These are phyloP conservation scores for Aureobasidium uvarum DNA, from an alignment of 2,329 filamentous ascomycete genomes.

Conservation along the genomic window DNA sequence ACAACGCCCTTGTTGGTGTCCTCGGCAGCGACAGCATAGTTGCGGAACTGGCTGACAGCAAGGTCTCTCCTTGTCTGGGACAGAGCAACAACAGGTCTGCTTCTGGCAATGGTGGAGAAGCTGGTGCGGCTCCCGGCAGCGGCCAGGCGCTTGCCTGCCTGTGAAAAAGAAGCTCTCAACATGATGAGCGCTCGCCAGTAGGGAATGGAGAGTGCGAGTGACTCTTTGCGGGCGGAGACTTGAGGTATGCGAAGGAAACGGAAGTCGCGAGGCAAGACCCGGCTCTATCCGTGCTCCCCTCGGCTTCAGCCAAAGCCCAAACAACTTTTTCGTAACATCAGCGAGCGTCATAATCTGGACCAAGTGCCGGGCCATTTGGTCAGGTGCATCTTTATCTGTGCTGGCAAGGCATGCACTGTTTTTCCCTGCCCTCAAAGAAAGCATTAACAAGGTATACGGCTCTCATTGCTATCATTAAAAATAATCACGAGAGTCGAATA, in stretches of 20 bases:
- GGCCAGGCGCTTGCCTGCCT: slow-evolving; percentile 64
- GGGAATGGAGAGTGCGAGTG: slow-evolving; percentile 7
- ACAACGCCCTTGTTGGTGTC: slow-evolving; percentile 62
- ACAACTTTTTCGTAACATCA: slow-evolving; percentile 14
- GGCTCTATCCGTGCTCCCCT: slow-evolving; percentile 1
- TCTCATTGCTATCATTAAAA: neutral
- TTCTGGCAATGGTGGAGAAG: slow-evolving; percentile 44
- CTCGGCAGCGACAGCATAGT: slow-evolving; percentile 60
- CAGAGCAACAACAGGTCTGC: slow-evolving; percentile 42
- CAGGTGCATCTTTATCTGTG: neutral
- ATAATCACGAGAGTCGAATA: too few relatives aligned
- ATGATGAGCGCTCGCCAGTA: slow-evolving; percentile 49
- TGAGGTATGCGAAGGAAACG: slow-evolving; percentile 21
- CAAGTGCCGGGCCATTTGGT: neutral
- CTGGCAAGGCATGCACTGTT: neutral
- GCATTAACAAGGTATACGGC: neutral
- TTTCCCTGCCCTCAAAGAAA: neutral
- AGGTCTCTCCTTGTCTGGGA: slow-evolving; percentile 50
- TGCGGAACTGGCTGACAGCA: slow-evolving; percentile 49
- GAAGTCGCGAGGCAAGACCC: neutral
- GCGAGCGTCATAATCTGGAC: neutral
- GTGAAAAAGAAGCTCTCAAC: slow-evolving; percentile 68
- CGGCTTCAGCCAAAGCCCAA: slow-evolving; percentile 5
- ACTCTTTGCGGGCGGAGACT: slow-evolving; percentile 12
- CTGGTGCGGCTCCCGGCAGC: slow-evolving; percentile 45